These are phyloP conservation scores for Arabidopsis lyrata DNA, from an alignment of 441 rosid species.

Conservation along the genomic window DNA sequence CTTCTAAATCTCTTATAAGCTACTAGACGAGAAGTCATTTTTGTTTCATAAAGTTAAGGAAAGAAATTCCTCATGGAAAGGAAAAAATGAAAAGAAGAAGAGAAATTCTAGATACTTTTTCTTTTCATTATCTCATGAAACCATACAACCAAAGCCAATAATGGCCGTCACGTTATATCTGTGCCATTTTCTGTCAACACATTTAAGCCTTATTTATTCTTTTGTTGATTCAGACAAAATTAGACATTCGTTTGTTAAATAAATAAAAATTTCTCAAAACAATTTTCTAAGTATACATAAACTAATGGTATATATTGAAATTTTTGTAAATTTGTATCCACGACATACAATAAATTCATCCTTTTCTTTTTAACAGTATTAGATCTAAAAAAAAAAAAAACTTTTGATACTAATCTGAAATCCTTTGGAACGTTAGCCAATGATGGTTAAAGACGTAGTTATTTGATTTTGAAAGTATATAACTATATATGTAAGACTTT, in stretches of 20 bases:
- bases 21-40: background rate
- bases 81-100: too few species aligned
- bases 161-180: conserved; percentile 40
- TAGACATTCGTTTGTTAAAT: too few species aligned
- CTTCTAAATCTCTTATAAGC: background rate
- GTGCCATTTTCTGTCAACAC: conserved; percentile 12
- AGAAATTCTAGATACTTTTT: background rate
- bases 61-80: background rate
- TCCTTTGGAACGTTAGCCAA: background rate
- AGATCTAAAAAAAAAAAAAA: background rate
- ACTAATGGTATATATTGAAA: background rate
- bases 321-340: conserved; percentile 3
- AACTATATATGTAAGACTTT: background rate
- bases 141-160: background rate
- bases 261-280: too few species aligned
- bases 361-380: background rate
- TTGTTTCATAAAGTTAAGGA: background rate
- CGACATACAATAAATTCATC: background rate
- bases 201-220: background rate
- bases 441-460: conserved; percentile 12
- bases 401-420: background rate
- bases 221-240: conserved; percentile 21
- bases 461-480: conserved; percentile 10
- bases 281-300: background rate
- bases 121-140: background rate